phyloP scores from a whole-genome alignment of 2,329 filamentous ascomycete species.

The Hypoxylon sp. region DNA sequence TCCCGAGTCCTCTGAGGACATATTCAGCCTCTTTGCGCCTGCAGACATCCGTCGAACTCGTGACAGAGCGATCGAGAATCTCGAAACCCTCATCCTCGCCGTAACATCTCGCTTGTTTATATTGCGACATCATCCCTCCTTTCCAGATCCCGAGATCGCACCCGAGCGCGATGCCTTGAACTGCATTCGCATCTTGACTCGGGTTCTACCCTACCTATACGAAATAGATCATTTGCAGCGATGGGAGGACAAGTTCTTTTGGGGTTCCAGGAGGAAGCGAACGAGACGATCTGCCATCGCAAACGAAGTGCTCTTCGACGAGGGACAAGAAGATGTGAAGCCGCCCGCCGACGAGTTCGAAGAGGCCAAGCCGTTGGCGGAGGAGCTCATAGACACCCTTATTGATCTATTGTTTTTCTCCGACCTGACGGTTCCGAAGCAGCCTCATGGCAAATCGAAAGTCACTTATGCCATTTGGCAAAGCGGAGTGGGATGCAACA shows the following conservation, averaged over 20 bases:
- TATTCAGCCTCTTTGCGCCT: conserved; percentile 94
- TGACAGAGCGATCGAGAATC: conserved; percentile 85
- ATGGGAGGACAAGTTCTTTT: conserved; percentile 97
- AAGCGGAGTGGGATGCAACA: conserved; percentile 95
- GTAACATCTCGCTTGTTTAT: conserved; percentile 85
- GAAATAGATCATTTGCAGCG: conserved; percentile 83
- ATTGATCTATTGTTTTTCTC: conserved; percentile 92
- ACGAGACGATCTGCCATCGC: conserved; percentile 73
- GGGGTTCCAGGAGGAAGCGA: conserved; percentile 79
- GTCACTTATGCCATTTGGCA: conserved; percentile 97
- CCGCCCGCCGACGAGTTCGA: conserved; percentile 74
- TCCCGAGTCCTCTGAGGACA: conserved; percentile 93
- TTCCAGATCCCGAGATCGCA: conserved; percentile 86
- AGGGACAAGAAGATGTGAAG: conserved; percentile 66
- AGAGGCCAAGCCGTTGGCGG: conserved; percentile 86
- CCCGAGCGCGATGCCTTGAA: conserved; percentile 89
- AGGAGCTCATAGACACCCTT: conserved; percentile 91
- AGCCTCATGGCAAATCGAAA: conserved; percentile 78
- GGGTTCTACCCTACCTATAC: conserved; percentile 90
- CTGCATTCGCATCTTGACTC: conserved; percentile 90
- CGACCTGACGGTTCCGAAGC: conserved; percentile 84
- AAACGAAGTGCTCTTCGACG: conserved; percentile 87
- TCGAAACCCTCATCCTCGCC: conserved; percentile 88
- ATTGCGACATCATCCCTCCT: conserved; percentile 88
- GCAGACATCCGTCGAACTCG: conserved; percentile 88